Evolutionary conservation across 148 eudicot species (phyloP), one percentile per base, ranked within the genome.

Genomic region (Chenopodium quinoa): DNA sequence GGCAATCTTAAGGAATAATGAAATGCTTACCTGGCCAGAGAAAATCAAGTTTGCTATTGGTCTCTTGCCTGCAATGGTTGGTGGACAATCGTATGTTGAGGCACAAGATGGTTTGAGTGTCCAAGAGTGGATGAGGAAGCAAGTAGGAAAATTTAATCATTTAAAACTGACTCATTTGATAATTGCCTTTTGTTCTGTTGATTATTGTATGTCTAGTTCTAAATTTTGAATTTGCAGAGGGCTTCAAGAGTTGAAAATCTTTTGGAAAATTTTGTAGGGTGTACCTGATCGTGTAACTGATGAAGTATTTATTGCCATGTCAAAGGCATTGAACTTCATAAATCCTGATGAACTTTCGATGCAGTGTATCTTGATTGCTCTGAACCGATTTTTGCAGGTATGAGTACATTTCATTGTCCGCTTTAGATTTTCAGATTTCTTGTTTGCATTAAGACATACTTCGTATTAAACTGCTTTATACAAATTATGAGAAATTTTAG

Each of bases 301-400:
- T 69, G 99, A 97, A 89, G 99, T 97, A 78, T 97, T 97, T 75
- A 94, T 97, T 85, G 97, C 99, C 89, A 97, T 97, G 99, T 97
- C 99, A 83, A 97, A 97, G 89, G 98, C 99, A 47, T 87, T 97
- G 58, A 97, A 97, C 86, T 97, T 97, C 88, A 97, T 97, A 75
- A 97, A 97, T 79, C 99, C 99, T 17, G 97, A 94, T 89, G 98
- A 97, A 82, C 94, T 97, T 32, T 97, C 99, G 20, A 94, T 97
- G 98, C 99, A 97, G 87, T 97, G 99, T 83, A 92, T 97, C 78
- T 91, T 97, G 89, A 97, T 97, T 86, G 98, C 99, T 60, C 86
- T 94, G 84, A 97, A 97, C 88, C 92, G 97, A 27, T 97, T 97
- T 86, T 94, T 97, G 68, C 98, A 97, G 99, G 99, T 91, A 78